These are phyloP conservation scores for Pestalotiopsis sp. DNA, from an alignment of 2,329 filamentous ascomycete species.

Conservation along the genomic window DNA sequence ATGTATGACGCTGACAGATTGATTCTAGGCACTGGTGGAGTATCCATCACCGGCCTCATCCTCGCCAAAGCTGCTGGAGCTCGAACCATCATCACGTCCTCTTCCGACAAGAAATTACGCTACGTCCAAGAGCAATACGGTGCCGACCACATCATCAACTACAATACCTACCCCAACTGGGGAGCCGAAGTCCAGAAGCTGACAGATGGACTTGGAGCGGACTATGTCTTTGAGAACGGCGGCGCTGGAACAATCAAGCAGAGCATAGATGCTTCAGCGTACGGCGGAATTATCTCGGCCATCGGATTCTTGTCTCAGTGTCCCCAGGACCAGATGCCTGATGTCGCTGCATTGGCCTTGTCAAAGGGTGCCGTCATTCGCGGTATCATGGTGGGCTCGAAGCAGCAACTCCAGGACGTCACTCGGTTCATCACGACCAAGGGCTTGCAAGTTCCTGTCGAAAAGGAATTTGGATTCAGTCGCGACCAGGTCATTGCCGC, in stretches of 20 bases:
- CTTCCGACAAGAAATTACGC: conserved; percentile 49
- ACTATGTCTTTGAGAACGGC: conserved; percentile 41
- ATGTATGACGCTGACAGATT: not conserved
- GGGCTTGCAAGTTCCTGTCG: not conserved
- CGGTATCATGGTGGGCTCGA: conserved; percentile 1
- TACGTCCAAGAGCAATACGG: conserved; percentile 36
- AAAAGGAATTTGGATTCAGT: not conserved
- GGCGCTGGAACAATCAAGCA: conserved; percentile 44
- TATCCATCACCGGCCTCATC: not conserved
- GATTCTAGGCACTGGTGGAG: not conserved
- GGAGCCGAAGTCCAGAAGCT: conserved; percentile 43
- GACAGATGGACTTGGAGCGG: conserved; percentile 46
- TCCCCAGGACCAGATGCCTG: not conserved
- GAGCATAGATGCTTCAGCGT: conserved; percentile 45
- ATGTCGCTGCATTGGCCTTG: not conserved
- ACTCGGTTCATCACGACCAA: not conserved
- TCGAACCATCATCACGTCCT: conserved; percentile 56
- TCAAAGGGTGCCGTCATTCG: not conserved
- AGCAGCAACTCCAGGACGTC: not conserved
- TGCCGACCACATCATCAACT: conserved; percentile 51
- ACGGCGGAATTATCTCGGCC: conserved; percentile 46
- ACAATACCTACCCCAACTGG: conserved; percentile 48
- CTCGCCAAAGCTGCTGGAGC: not conserved
- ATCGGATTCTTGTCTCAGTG: conserved; percentile 42
- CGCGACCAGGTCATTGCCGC: not conserved